A percentile compares a stretch with the other conserved stretches of the same genome.
Conservation (phyloP, 257 asterid species). For the Solanum ossicruentum region DNA sequence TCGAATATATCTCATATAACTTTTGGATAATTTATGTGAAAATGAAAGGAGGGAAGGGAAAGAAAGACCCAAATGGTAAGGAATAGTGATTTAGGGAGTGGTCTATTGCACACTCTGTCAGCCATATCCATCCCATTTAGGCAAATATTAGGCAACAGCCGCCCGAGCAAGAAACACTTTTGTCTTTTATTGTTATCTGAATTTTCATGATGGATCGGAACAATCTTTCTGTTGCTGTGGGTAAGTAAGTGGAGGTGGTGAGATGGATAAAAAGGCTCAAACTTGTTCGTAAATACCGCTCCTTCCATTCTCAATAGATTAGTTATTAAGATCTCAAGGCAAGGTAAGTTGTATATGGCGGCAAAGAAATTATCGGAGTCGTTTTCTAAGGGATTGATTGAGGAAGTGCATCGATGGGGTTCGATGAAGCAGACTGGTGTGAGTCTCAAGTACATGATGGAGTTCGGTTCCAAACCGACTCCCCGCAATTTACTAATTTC, state of each 20-base stretch:
- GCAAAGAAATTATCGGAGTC: conserved; percentile 52
- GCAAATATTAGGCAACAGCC: background rate
- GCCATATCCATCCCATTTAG: background rate
- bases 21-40: background rate
- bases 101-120: background rate
- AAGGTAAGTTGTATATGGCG: conserved; percentile 31
- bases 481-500: conserved; percentile 58
- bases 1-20: no score
- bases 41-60: background rate
- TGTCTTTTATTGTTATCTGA: background rate
- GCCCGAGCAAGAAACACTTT: background rate
- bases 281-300: background rate
- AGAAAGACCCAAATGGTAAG: background rate
- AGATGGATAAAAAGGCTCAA: background rate
- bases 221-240: background rate
- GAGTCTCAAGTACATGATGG: conserved; percentile 86
- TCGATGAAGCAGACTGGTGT: conserved; percentile 79
- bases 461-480: conserved; percentile 69
- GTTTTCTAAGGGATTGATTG: conserved; percentile 35
- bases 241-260: background rate
- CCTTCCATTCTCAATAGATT: background rate
- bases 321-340: background rate
- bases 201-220: background rate
- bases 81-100: background rate
- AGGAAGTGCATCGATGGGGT: conserved; percentile 68